phyloP scores from a whole-genome alignment of 441 rosid species.

The Gossypium armourianum region DNA sequence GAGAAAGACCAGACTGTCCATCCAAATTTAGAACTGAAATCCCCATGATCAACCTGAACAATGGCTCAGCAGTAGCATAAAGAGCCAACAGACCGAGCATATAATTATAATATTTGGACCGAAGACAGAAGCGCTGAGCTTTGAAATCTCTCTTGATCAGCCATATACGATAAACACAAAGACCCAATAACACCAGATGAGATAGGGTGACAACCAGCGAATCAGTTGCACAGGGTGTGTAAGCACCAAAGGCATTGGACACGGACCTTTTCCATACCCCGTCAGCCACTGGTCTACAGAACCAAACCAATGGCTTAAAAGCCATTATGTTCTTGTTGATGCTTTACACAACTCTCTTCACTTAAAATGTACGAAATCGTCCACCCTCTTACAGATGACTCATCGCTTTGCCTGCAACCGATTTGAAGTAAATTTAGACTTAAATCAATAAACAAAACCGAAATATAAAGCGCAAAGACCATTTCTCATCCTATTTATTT shows the following conservation, averaged over 20 bases:
- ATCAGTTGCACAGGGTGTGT: constrained; percentile 85
- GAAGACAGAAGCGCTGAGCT: constrained; percentile 53
- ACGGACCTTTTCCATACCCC: constrained; percentile 70
- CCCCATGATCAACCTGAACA: constrained; percentile 76
- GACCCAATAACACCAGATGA: constrained; percentile 51
- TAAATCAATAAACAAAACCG: neutral
- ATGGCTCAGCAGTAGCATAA: constrained; percentile 63
- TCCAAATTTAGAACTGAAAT: constrained; percentile 66
- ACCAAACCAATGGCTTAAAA: constrained; percentile 65
- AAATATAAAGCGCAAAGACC: neutral
- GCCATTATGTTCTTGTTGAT: constrained; percentile 43
- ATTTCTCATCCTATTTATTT: neutral
- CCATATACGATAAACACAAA: constrained; percentile 75
- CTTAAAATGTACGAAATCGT: constrained; percentile 17
- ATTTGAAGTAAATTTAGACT: neutral
- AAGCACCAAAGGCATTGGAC: constrained; percentile 76
- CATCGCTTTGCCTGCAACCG: constrained; percentile 22
- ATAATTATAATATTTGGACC: constrained; percentile 60
- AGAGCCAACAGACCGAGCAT: constrained; percentile 56
- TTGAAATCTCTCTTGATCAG: constrained; percentile 51
- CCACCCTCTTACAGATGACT: constrained; percentile 10
- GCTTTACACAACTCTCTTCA: constrained; percentile 15
- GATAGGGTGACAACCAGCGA: constrained; percentile 56
- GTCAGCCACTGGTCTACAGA: constrained; percentile 60
- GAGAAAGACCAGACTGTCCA: constrained; percentile 59